Evolutionary conservation across 306 rosid species (phyloP).

Genomic region (Quercus bicolor): DNA sequence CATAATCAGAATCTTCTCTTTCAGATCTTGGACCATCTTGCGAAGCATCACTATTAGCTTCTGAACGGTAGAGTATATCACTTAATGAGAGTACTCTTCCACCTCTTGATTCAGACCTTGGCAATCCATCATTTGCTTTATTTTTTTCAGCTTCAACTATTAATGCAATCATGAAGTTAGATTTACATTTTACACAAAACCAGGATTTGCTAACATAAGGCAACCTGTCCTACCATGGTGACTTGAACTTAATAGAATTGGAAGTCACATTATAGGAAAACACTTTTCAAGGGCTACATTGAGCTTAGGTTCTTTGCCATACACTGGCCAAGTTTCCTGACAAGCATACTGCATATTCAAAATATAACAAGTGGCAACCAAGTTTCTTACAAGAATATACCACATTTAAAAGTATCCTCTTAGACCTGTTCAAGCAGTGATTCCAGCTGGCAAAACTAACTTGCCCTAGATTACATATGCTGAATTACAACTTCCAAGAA

Average conservation of each 20-base stretch:
- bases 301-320: not conserved
- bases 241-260: not conserved
- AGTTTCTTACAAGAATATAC: not conserved
- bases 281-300: not conserved
- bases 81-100: constrained; percentile 70
- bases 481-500: not conserved
- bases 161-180: constrained; percentile 31
- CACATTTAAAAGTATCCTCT: not conserved
- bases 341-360: not conserved
- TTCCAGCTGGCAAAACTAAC: not conserved
- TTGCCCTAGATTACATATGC: not conserved
- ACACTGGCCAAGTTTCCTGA: not conserved
- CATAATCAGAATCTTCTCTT: constrained; percentile 91
- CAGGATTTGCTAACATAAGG: not conserved
- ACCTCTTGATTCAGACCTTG: constrained; percentile 60
- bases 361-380: not conserved
- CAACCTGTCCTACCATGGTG: not conserved
- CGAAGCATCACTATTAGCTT: constrained; percentile 78
- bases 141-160: constrained; percentile 74
- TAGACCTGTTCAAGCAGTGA: not conserved
- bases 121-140: constrained; percentile 55
- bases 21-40: constrained; percentile 90
- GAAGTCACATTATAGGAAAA: not conserved
- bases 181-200: constrained; percentile 9
- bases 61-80: constrained; percentile 78